These are phyloP conservation scores for Funneliformis caledonium DNA, from an alignment of 371 early-diverging fungal species.

Conservation along the genomic window DNA sequence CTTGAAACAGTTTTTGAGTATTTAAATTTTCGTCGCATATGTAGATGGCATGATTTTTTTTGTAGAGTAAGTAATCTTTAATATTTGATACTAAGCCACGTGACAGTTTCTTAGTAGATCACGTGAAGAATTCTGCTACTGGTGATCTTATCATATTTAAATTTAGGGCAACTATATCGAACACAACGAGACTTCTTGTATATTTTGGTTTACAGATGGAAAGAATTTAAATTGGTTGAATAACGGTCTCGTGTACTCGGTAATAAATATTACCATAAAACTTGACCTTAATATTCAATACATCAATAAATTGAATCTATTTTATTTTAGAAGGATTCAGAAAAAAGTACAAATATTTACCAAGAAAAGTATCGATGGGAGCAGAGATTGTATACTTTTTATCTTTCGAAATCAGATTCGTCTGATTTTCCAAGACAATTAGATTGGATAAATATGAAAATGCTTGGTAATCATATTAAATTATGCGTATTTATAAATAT, in stretches of 20 bases:
- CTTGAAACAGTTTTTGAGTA: constrained; percentile 5
- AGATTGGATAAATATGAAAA: background rate
- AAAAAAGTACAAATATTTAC: background rate
- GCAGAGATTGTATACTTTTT: background rate
- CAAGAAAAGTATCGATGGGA: constrained; percentile 17
- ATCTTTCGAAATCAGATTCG: constrained; percentile 1
- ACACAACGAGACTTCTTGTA: constrained; percentile 18
- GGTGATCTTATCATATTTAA: background rate
- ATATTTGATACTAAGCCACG: too few species aligned
- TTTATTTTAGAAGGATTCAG: background rate
- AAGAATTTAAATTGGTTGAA: constrained; percentile 12
- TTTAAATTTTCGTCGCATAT: constrained; percentile 9
- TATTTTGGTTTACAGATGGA: constrained; percentile 34
- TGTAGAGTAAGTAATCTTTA: constrained; percentile 2
- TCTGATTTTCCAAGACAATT: background rate
- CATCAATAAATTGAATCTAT: background rate
- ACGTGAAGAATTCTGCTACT: background rate
- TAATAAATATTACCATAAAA: background rate
- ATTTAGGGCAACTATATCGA: constrained; percentile 17
- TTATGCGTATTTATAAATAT: background rate
- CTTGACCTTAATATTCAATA: background rate
- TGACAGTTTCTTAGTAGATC: background rate
- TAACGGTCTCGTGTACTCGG: background rate
- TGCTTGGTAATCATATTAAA: background rate
- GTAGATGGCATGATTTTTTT: constrained; percentile 1